Percentiles rank a stretch among this genome's conserved stretches.
Conservation (phyloP, 2,329 filamentous ascomycete genomes). For the Stenocarpella maydis region DNA sequence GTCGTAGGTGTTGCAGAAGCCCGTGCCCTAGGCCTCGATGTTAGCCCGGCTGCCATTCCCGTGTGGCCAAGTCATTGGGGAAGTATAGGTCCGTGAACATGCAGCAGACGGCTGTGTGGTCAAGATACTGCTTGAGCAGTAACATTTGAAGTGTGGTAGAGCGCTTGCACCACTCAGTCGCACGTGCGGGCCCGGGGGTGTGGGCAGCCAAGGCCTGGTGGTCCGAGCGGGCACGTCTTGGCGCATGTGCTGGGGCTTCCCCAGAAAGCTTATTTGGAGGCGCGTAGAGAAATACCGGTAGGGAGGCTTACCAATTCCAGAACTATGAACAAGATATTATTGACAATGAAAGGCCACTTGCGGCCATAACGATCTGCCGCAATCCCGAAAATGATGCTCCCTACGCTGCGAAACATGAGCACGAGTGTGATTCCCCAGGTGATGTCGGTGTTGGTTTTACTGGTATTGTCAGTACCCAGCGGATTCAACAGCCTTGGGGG, state of each 20-base stretch:
- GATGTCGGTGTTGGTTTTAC: slow-evolving; percentile 62
- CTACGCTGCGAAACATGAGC: slow-evolving; percentile 65
- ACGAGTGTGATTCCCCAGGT: slow-evolving; percentile 72
- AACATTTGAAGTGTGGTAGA: not conserved
- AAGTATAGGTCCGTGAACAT: not conserved
- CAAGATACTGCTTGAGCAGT: not conserved
- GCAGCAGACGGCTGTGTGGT: not conserved
- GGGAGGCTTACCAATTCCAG: slow-evolving; percentile 70
- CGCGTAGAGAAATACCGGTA: not conserved
- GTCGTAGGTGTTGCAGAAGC: slow-evolving; percentile 72
- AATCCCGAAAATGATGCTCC: slow-evolving; percentile 62
- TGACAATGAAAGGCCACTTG: slow-evolving; percentile 78
- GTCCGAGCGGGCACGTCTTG: slow-evolving; percentile 27
- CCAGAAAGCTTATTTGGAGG: slow-evolving; percentile 16
- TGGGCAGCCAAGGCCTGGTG: slow-evolving; percentile 15
- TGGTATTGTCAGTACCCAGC: not conserved
- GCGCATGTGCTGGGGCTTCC: not conserved
- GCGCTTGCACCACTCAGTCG: not conserved
- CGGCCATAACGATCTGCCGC: slow-evolving; percentile 64
- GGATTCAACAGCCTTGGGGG: not conserved
- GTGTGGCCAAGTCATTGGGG: not conserved
- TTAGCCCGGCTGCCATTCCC: slow-evolving; percentile 1
- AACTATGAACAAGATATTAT: slow-evolving; percentile 76
- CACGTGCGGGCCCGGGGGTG: too few relatives aligned
- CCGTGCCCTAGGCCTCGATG: slow-evolving; percentile 60